phyloP scores from a whole-genome alignment of 768 basidiomycete species.

The Rhodosporidiobolus odoratus region DNA sequence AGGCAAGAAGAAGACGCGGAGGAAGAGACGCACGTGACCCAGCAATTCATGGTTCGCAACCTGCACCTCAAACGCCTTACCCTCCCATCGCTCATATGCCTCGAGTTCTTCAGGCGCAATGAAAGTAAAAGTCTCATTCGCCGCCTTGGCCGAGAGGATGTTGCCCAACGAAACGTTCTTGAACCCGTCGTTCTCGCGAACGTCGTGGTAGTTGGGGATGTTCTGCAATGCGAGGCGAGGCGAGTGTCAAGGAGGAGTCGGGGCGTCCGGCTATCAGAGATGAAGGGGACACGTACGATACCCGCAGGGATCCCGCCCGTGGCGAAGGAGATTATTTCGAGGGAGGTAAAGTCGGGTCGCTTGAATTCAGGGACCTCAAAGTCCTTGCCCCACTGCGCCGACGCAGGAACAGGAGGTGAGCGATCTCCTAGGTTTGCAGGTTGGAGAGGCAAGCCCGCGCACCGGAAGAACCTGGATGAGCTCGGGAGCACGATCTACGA shows the following conservation, averaged over 20 bases:
- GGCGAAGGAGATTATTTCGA: slow-evolving; percentile 75
- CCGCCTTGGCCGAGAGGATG: slow-evolving; percentile 79
- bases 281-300: slow-evolving; percentile 42
- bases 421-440: too few relatives aligned
- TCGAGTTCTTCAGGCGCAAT: slow-evolving; percentile 70
- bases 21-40: slow-evolving; percentile 43
- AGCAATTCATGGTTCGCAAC: slow-evolving; percentile 75
- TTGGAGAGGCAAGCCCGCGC: too few relatives aligned
- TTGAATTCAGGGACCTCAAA: slow-evolving; percentile 57
- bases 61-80: slow-evolving; percentile 72
- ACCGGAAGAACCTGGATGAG: slow-evolving; percentile 68
- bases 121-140: slow-evolving; percentile 70
- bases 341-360: slow-evolving; percentile 74
- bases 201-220: slow-evolving; percentile 51
- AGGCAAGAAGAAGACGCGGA: background rate
- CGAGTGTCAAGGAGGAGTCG: too few relatives aligned
- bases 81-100: slow-evolving; percentile 72
- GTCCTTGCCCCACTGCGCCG: slow-evolving; percentile 57
- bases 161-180: slow-evolving; percentile 87
- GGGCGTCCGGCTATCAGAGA: background rate
- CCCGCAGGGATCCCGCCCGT: slow-evolving; percentile 84
- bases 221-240: background rate
- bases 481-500: slow-evolving; percentile 70
- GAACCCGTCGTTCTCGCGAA: slow-evolving; percentile 74
- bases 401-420: too few relatives aligned